Conservation (phyloP, 1,284 basidiomycete species). For the Tremellales sp. region DNA sequence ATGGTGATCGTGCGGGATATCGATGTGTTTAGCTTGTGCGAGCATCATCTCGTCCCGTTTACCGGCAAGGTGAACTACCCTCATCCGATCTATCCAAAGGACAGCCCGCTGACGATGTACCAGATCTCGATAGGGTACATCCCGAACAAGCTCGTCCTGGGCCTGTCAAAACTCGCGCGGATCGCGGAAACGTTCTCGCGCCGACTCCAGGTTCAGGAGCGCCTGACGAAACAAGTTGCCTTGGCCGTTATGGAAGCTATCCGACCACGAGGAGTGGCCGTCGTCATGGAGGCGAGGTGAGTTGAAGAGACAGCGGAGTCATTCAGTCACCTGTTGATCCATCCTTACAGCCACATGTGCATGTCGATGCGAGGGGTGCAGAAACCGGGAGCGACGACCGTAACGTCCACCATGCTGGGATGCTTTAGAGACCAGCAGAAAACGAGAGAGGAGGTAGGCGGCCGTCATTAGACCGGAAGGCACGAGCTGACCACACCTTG, state of each 20-base stretch:
- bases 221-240: constrained; percentile 95
- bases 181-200: constrained; percentile 98
- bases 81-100: constrained; percentile 6
- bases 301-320: constrained; percentile 46
- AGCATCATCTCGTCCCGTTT: constrained; percentile 98
- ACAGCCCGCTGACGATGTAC: neutral
- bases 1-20: constrained; percentile 99
- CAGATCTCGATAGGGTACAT: constrained; percentile 83
- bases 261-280: constrained; percentile 94
- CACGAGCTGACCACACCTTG: neutral
- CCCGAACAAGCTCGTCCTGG: constrained; percentile 90
- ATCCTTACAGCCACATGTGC: constrained; percentile 75
- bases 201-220: constrained; percentile 94
- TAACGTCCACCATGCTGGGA: constrained; percentile 98
- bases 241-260: constrained; percentile 97
- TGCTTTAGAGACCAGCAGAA: constrained; percentile 97
- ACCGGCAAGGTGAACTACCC: constrained; percentile 76
- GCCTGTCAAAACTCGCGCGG: constrained; percentile 93
- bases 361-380: constrained; percentile 99
- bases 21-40: constrained; percentile 94
- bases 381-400: constrained; percentile 92
- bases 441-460: constrained; percentile 77
- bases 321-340: neutral
- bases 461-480: neutral
- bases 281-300: constrained; percentile 97